Evolutionary conservation across 495 filamentous ascomycete species (phyloP).

Genomic region (Terfezia claveryi): DNA sequence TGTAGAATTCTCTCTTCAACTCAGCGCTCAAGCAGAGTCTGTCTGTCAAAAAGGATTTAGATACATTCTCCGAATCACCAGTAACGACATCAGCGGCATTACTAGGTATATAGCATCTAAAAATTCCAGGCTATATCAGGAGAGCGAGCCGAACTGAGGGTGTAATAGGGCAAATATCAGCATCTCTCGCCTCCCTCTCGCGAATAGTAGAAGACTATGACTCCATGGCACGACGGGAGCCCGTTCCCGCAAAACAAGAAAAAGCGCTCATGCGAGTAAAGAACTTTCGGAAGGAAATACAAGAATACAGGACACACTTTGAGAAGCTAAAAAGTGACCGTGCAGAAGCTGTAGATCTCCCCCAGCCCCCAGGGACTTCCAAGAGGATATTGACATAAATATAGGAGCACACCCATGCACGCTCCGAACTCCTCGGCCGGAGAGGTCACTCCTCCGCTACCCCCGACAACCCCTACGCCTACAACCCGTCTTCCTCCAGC

Average conservation of each 20-base stretch:
- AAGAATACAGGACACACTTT: constrained; percentile 55
- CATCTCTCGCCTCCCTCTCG: constrained; percentile 67
- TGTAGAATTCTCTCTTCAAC: constrained; percentile 75
- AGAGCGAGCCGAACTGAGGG: no score
- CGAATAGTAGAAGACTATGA: constrained; percentile 90
- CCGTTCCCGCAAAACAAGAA: constrained; percentile 65
- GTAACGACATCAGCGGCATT: constrained; percentile 39
- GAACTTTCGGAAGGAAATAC: constrained; percentile 64
- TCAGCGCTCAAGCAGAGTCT: constrained; percentile 84
- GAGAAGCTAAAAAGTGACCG: constrained; percentile 50
- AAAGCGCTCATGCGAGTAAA: constrained; percentile 72
- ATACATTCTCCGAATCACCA: constrained; percentile 42
- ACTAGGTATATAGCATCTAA: constrained; percentile 22
- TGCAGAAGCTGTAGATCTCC: constrained; percentile 42
- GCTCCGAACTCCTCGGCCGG: constrained; percentile 72
- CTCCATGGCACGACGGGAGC: constrained; percentile 61
- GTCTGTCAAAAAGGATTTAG: constrained; percentile 64
- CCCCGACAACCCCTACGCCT: constrained; percentile 86
- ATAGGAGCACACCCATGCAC: constrained; percentile 33
- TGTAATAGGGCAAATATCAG: constrained; percentile 42
- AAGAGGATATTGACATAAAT: neutral
- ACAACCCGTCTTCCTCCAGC: constrained; percentile 23
- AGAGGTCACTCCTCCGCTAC: constrained; percentile 68
- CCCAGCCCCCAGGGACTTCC: neutral
- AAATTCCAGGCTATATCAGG: no score